Conservation (phyloP, 768 basidiomycete genomes). For the Russula sp. region DNA sequence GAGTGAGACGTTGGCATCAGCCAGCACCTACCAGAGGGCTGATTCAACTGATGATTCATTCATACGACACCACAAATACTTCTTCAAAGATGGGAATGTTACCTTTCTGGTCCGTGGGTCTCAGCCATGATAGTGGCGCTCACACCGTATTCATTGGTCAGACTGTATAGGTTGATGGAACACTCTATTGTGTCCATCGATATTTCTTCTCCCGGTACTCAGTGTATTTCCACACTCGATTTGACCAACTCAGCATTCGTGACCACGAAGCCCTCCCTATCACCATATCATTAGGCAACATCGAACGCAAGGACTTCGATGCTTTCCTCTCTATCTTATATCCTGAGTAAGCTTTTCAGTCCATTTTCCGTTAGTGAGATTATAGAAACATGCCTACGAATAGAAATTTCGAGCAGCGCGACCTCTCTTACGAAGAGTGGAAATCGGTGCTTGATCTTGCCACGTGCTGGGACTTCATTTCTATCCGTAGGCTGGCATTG, state of each 20-base stretch:
- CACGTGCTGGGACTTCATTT: constrained; percentile 36
- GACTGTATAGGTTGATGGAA: constrained; percentile 24
- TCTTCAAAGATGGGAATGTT: constrained; percentile 24
- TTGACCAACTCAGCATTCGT: constrained; percentile 5
- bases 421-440: constrained; percentile 31
- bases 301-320: constrained; percentile 21
- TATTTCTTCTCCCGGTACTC: constrained; percentile 26
- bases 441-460: constrained; percentile 33
- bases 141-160: no score
- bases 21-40: background rate
- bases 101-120: constrained; percentile 21
- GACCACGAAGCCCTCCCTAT: constrained; percentile 3
- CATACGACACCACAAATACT: constrained; percentile 19
- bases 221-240: constrained; percentile 10
- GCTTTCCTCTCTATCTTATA: constrained; percentile 27
- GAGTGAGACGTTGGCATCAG: background rate
- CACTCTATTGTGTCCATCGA: constrained; percentile 19
- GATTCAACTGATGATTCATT: background rate
- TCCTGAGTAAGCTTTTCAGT: constrained; percentile 12
- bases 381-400: background rate
- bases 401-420: constrained; percentile 16
- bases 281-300: background rate
- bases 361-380: background rate
- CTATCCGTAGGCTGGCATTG: constrained; percentile 30
- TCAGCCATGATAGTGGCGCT: no score